phyloP scores from a whole-genome alignment of 257 asterid genomes.

The Ilex asprella region DNA sequence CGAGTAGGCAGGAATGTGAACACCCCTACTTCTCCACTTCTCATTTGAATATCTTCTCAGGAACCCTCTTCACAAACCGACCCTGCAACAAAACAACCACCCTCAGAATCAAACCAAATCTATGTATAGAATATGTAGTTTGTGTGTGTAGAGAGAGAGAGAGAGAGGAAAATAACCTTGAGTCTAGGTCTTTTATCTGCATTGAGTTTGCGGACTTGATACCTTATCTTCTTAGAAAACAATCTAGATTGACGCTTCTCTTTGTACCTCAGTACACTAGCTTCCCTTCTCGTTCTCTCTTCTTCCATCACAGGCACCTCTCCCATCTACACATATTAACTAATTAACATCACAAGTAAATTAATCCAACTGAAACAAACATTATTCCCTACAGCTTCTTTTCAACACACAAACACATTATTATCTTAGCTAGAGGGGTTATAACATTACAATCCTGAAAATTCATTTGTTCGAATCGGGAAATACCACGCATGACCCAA shows the following conservation, averaged over 20 bases:
- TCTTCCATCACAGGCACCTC: constrained; percentile 5
- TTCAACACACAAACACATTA: too few relatives aligned
- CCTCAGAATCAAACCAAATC: background rate
- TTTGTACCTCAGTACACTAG: constrained; percentile 1
- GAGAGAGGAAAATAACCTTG: background rate
- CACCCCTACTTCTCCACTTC: too few relatives aligned
- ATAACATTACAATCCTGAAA: too few relatives aligned
- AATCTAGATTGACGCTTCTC: constrained; percentile 1
- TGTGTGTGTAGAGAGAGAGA: background rate
- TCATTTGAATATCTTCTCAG: constrained; percentile 7
- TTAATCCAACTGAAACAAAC: too few relatives aligned
- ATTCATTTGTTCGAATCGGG: too few relatives aligned
- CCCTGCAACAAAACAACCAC: constrained; percentile 9
- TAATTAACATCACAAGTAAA: too few relatives aligned
- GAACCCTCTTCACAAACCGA: constrained; percentile 21
- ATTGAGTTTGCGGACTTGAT: constrained; percentile 4
- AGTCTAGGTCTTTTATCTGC: constrained; percentile 1
- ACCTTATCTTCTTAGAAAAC: constrained; percentile 1
- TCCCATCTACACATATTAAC: background rate
- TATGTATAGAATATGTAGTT: too few relatives aligned
- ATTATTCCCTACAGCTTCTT: too few relatives aligned
- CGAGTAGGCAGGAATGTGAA: too few relatives aligned
- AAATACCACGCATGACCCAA: too few relatives aligned
- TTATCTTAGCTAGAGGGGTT: too few relatives aligned
- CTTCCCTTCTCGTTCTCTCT: constrained; percentile 1